Evolutionary conservation across 768 basidiomycete genomes (phyloP).

Genomic region (Tricholoma matsutake): DNA sequence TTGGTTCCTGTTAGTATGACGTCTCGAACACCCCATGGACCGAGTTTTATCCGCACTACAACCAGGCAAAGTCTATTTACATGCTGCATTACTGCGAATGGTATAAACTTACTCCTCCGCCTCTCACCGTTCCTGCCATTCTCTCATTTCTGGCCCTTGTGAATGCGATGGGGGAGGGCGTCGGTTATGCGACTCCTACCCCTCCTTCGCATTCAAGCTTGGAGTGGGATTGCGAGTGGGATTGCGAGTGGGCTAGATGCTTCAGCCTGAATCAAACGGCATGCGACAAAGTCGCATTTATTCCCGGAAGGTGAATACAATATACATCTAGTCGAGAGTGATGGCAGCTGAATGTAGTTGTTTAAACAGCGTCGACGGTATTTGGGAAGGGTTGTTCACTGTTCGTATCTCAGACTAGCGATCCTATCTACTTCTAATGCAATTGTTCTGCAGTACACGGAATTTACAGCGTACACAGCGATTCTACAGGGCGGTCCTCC

Average conservation of each 20-base stretch:
- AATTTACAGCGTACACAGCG: slow-evolving; percentile 81
- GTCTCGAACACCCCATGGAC: slow-evolving; percentile 57
- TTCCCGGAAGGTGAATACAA: slow-evolving; percentile 49
- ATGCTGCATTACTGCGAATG: slow-evolving; percentile 44
- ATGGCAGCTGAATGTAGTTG: slow-evolving; percentile 2
- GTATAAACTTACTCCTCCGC: slow-evolving; percentile 50
- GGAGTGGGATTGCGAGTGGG: slow-evolving; percentile 75
- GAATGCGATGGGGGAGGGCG: slow-evolving; percentile 30
- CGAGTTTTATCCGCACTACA: slow-evolving; percentile 43
- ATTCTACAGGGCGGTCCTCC: slow-evolving; percentile 71
- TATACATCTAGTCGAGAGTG: not conserved
- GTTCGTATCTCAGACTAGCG: slow-evolving; percentile 36
- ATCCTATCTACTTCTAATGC: not conserved
- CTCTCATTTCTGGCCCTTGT: slow-evolving; percentile 63
- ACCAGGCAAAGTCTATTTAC: slow-evolving; percentile 16
- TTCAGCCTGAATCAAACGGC: slow-evolving; percentile 33
- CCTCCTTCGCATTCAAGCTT: slow-evolving; percentile 28
- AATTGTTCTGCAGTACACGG: slow-evolving; percentile 55
- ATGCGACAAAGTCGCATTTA: slow-evolving; percentile 40
- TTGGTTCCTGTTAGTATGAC: slow-evolving; percentile 46
- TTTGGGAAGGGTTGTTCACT: slow-evolving; percentile 80
- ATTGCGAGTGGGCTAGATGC: slow-evolving; percentile 67
- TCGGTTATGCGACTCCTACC: slow-evolving; percentile 30
- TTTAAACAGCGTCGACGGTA: slow-evolving; percentile 57
- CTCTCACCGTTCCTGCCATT: slow-evolving; percentile 69